Evolutionary conservation across 2,329 filamentous ascomycete genomes (phyloP), one percentile per base, ranked within the genome.

Genomic region (Fusarium subtropicale): DNA sequence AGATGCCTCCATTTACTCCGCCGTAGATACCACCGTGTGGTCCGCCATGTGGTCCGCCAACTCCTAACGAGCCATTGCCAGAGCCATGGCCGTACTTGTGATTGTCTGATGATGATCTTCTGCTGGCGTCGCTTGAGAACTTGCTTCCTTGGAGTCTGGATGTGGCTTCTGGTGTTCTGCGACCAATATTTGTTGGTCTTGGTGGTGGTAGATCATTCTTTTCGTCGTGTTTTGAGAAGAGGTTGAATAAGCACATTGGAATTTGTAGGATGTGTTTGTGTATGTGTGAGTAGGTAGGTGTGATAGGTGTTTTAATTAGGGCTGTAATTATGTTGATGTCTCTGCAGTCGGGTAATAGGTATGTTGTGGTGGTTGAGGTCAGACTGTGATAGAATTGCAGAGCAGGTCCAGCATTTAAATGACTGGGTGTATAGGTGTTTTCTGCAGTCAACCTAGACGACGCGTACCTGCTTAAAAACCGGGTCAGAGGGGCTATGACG

Each of bases 1-100:
- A 69, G 3, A 69, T 52, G 3, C 66, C 66, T 1, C 66, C 66
- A 8, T 68, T 69, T 4, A 69, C 62, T 8, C 66, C 66, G 2
- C 66, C 66, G 7, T 69, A 69, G 3, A 69, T 3, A 2, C 66
- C 66, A 0, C 61, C 66, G 9, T 59, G 28, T 7, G 53, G 45
- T 13, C 66, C 66, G 22, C 55, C 53, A 1, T 60, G 28, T 7
- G 54, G 45, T 11, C 66, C 66, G 11, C 59, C 57, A 1, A 62
- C 57, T 0, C 66, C 54, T 30, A 66, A 53, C 0, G 56, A 58
- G 33, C 44, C 62, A 41, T 48, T 63, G 1, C 66, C 66, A 31
- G 62, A 22, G 26, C 61, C 56, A 0, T 67, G 56, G 0, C 60
- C 60, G 13, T 54, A 46, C 6, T 47, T 46, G 42, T 44, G 28